Percentiles rank a stretch among this genome's conserved stretches.
Evolutionary conservation across 768 basidiomycete genomes (phyloP).

Genomic region (Rhizopogon vesiculosus): DNA sequence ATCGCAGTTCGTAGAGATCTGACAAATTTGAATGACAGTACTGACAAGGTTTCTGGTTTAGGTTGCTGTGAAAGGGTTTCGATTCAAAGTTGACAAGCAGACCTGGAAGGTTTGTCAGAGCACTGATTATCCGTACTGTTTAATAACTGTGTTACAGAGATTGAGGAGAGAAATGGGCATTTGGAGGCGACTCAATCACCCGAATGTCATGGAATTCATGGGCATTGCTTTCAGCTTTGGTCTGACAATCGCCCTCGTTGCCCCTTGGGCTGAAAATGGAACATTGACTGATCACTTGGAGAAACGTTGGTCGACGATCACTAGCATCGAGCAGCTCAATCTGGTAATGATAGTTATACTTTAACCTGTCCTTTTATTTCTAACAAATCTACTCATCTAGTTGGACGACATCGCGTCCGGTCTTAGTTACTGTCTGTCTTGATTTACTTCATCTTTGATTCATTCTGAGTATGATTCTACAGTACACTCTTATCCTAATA

Average conservation of each 20-base stretch:
- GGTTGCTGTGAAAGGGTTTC: slow-evolving; percentile 8
- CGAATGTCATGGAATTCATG: slow-evolving; percentile 18
- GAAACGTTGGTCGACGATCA: not conserved
- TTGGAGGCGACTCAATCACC: slow-evolving; percentile 16
- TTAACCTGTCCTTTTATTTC: not conserved
- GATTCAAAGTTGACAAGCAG: not conserved
- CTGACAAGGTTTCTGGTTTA: not conserved
- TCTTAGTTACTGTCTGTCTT: slow-evolving; percentile 5
- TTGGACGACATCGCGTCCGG: slow-evolving; percentile 2
- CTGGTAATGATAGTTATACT: not conserved
- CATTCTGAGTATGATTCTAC: not conserved
- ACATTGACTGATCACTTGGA: slow-evolving; percentile 4
- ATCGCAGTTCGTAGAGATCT: not conserved
- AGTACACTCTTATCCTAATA: slow-evolving; percentile 5
- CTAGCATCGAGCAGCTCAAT: not conserved
- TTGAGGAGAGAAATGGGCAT: slow-evolving; percentile 19
- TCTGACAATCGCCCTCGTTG: slow-evolving; percentile 16
- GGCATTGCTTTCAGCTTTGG: slow-evolving; percentile 18
- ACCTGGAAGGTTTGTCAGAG: not conserved
- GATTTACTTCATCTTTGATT: not conserved
- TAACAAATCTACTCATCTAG: not conserved
- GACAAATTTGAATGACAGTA: no score
- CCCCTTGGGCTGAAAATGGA: slow-evolving; percentile 15
- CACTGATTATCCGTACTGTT: not conserved
- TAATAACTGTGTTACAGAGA: slow-evolving; percentile 1